A percentile compares a stretch with the other conserved stretches of the same genome.
These are phyloP conservation scores for Ophidiomyces ophidiicola DNA, from an alignment of 2,329 filamentous ascomycete species.

Conservation along the genomic window DNA sequence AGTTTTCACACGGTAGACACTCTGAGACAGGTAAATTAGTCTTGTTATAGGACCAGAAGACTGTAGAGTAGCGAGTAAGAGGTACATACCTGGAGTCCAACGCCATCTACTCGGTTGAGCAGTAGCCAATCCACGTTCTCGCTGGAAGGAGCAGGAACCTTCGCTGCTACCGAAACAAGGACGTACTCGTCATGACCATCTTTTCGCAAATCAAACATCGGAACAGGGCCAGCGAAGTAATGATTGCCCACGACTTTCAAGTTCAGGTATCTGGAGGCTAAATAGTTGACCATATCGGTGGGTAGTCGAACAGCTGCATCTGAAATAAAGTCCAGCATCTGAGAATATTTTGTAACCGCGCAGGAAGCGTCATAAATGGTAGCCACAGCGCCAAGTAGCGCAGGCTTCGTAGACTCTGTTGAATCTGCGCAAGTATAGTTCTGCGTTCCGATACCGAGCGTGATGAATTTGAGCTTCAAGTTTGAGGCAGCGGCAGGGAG, in stretches of 20 bases:
- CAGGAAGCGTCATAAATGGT: conserved; percentile 36
- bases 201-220: conserved; percentile 25
- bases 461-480: conserved; percentile 33
- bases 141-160: conserved; percentile 20
- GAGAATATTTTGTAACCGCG: conserved; percentile 17
- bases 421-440: conserved; percentile 38
- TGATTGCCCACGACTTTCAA: conserved; percentile 24
- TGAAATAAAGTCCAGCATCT: conserved; percentile 4
- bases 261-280: conserved; percentile 18
- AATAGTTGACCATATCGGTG: conserved; percentile 13
- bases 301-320: conserved; percentile 2
- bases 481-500: conserved; percentile 23
- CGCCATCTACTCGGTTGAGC: conserved; percentile 20
- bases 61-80: no score
- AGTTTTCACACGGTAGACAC: conserved; percentile 33
- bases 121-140: conserved; percentile 27
- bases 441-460: conserved; percentile 39
- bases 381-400: conserved; percentile 35
- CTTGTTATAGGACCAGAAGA: no score
- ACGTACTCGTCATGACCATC: conserved; percentile 21
- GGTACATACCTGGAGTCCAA: conserved; percentile 24
- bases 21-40: no score
- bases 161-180: conserved; percentile 20
- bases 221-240: conserved; percentile 24
- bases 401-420: conserved; percentile 22